Conservation (phyloP, 805 yeast species). For the Lachancea sp. region DNA sequence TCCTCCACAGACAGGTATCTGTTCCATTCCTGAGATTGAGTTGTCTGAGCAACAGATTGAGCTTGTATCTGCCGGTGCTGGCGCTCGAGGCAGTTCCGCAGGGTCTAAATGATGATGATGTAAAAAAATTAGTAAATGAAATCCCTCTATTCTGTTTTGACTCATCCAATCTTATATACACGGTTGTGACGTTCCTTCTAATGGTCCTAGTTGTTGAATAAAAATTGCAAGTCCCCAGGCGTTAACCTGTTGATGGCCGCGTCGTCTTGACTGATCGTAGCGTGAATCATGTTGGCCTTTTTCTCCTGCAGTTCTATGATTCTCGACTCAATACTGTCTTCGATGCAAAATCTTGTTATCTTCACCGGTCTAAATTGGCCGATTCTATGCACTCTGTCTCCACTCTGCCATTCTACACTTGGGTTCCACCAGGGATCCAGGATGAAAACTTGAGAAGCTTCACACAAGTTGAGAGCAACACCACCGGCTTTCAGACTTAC, state of each 20-base stretch:
- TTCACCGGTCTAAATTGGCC: slow-evolving; percentile 94
- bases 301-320: slow-evolving; percentile 94
- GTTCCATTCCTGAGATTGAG: slow-evolving; percentile 48
- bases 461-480: slow-evolving; percentile 92
- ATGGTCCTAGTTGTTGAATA: slow-evolving; percentile 63
- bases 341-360: slow-evolving; percentile 87
- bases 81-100: slow-evolving; percentile 68
- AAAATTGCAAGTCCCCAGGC: slow-evolving; percentile 90
- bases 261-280: slow-evolving; percentile 89
- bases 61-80: slow-evolving; percentile 59
- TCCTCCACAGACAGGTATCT: slow-evolving; percentile 43
- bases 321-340: slow-evolving; percentile 93
- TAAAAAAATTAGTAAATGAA: neutral
- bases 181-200: too few species aligned
- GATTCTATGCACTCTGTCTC: slow-evolving; percentile 96
- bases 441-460: slow-evolving; percentile 92
- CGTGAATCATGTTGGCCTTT: slow-evolving; percentile 96
- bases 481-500: slow-evolving; percentile 98
- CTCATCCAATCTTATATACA: neutral
- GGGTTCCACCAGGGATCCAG: slow-evolving; percentile 99
- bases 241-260: slow-evolving; percentile 83
- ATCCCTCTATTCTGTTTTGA: neutral
- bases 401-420: slow-evolving; percentile 95
- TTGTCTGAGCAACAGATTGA: slow-evolving; percentile 52
- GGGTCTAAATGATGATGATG: slow-evolving; percentile 9